phyloP scores from a whole-genome alignment of 305 asterid genomes.

The Fraxinus sp. region DNA sequence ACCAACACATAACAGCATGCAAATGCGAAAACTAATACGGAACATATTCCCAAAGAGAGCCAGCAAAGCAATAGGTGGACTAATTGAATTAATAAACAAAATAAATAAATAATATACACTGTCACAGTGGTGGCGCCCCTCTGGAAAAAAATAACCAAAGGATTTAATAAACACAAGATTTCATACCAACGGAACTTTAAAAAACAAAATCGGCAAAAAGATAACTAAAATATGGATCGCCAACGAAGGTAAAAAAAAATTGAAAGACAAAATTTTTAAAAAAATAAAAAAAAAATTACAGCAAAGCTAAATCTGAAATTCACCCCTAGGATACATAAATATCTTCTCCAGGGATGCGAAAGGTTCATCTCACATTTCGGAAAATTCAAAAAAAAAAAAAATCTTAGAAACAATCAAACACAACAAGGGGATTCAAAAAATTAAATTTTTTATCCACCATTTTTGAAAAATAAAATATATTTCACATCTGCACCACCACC shows the following conservation, averaged over 20 bases:
- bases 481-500: neutral
- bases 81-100: neutral
- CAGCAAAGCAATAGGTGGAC: neutral
- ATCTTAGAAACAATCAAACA: conserved; percentile 1
- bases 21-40: conserved; percentile 3
- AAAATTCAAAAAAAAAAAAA: neutral
- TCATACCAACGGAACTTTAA: neutral
- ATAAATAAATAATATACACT: neutral
- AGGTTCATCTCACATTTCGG: neutral
- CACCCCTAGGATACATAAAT: neutral
- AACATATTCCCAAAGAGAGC: neutral
- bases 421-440: neutral
- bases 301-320: neutral
- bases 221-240: neutral
- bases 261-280: neutral
- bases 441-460: conserved; percentile 3
- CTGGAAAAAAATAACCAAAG: neutral
- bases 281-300: neutral
- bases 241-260: neutral
- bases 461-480: conserved; percentile 7
- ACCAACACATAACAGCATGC: conserved; percentile 5
- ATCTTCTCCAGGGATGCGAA: neutral
- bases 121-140: neutral
- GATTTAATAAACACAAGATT: neutral
- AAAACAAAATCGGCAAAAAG: neutral